Base-by-base conservation (phyloP, 768 basidiomycete species). In the Lepiota brunneoincarnata region DNA sequence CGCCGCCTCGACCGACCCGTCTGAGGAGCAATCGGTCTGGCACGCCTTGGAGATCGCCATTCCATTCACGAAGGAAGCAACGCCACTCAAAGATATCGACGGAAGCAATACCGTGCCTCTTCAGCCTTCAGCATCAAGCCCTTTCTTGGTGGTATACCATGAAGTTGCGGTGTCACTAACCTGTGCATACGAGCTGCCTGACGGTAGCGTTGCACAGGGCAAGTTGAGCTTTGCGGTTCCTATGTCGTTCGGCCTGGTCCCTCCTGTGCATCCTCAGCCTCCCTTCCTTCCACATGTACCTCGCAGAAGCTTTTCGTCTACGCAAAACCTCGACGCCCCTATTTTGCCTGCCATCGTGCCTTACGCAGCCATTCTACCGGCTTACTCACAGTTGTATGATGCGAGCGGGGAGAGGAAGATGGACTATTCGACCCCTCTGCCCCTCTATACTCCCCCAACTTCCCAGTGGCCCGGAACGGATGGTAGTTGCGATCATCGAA, bases 311-410 rank as follows among this genome's bases (percentile, higher is more conserved):
- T 17, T 28, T 28, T 9, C 31, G 11, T 3, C 31, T 9, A n/a
- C 31, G 15, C 45, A 34, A 18, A 20, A 48, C 34, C 7, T 28
- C 7, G 34, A 24, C 21, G 18, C 21, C 49, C 61, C 54, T 37
- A 62, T 17, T 58, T 56, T 40, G 49, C 62, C 42, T 55, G 57
- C 47, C 51, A 63, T 45, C 21, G 54, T 44, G 39, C 51, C 54
- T 23, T 47, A 59, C 35, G 50, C 70, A 31, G 47, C 60, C 9
- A 67, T 59, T 23, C 80, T 90, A 17, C 91, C 91, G 1, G 78
- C 84, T 2, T 93, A 93, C 63, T 89, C 87, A 4, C 88, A 91
- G 59, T 74, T 93, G 17, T 93, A 85, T 69, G 71, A 91, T 62
- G 62, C 73, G 15, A 87, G 89, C 59, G 91, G 91, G 15, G 85